Conservation (phyloP, 148 eudicot genomes). For the Arctostaphylos glauca region DNA sequence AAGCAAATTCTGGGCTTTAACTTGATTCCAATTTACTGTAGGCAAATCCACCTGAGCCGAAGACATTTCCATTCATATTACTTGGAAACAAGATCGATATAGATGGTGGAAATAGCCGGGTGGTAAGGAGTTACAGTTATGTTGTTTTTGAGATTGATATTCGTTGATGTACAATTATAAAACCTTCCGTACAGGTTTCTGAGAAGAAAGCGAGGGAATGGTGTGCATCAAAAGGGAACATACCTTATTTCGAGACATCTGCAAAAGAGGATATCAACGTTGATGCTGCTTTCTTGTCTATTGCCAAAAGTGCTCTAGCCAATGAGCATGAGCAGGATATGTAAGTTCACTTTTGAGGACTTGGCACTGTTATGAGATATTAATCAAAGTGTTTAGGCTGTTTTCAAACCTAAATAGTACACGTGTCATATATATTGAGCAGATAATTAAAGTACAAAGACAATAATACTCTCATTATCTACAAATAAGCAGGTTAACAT, state of each 20-base stretch:
- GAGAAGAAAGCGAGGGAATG: slow-evolving; percentile 74
- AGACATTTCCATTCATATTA: slow-evolving; percentile 69
- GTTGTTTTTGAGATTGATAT: neutral
- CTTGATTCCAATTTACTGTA: slow-evolving; percentile 21
- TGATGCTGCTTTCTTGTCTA: slow-evolving; percentile 64
- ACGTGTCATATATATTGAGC: too few species aligned
- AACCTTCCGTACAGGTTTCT: slow-evolving; percentile 47
- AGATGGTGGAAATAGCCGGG: slow-evolving; percentile 75
- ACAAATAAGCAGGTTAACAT: too few species aligned
- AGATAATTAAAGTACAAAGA: too few species aligned
- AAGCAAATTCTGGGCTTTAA: slow-evolving; percentile 14
- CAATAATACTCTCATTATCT: too few species aligned
- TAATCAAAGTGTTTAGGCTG: too few species aligned
- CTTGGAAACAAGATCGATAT: slow-evolving; percentile 80
- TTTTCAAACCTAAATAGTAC: too few species aligned
- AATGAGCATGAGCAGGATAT: slow-evolving; percentile 71
- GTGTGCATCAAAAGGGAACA: slow-evolving; percentile 72
- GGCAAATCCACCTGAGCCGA: slow-evolving; percentile 67
- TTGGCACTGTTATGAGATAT: neutral
- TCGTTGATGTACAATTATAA: neutral
- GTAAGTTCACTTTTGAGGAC: slow-evolving; percentile 41
- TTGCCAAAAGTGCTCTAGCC: slow-evolving; percentile 68
- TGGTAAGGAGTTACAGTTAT: slow-evolving; percentile 36
- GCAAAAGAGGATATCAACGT: slow-evolving; percentile 80
- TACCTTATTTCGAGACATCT: slow-evolving; percentile 79